Base-by-base conservation (phyloP, 2,329 filamentous ascomycete species). In the Sarocladium oryzae region DNA sequence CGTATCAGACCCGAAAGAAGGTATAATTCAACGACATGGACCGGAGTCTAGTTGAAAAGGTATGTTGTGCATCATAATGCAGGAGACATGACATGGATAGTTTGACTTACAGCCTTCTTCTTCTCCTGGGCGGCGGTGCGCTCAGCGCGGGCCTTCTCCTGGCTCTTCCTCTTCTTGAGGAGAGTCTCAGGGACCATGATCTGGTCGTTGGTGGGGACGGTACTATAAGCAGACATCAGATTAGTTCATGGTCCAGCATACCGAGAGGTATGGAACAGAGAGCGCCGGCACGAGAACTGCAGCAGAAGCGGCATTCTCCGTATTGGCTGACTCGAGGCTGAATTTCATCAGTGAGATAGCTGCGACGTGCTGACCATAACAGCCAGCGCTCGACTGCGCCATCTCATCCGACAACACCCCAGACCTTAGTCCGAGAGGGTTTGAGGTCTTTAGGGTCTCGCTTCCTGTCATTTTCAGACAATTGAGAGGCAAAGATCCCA, bases 141-240 rank as follows among this genome's bases (percentile, higher is more conserved):
- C 77, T 92, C 88, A 74, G 93, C 91, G 74, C 91, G 88, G 73
- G 91, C 90, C 85, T 96, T 96, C 85, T 99, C 93, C 80, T 96
- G 92, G 75, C 84, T 89, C 90, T 99, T 99, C 81, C 93, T 89
- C 89, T 99, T 99, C 88, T 99, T 99, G 75, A 99, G 85, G 69
- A 99, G 89, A 67, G 93, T 99, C 89, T 99, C 93, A 65, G 93
- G 93, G 71, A 97, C 89, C 73, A 97, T 82, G 73, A 99, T 85
- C 75, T 97, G 88, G 75, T 96, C 89, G 76, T 91, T 78, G 74
- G 90, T 95, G 63, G 93, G 89, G 69, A 96, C 88, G 77, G 84
- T 85, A 78, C 90, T 96, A 70, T 60, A 63, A 55, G 56, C 51
- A 28, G 45, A 52, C 53, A 72, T 83, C 72, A 89, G 85, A 87